Percentiles rank a stretch among this genome's conserved stretches.
phyloP scores from a whole-genome alignment of 148 eudicot species.

The Nyssa sinensis region DNA sequence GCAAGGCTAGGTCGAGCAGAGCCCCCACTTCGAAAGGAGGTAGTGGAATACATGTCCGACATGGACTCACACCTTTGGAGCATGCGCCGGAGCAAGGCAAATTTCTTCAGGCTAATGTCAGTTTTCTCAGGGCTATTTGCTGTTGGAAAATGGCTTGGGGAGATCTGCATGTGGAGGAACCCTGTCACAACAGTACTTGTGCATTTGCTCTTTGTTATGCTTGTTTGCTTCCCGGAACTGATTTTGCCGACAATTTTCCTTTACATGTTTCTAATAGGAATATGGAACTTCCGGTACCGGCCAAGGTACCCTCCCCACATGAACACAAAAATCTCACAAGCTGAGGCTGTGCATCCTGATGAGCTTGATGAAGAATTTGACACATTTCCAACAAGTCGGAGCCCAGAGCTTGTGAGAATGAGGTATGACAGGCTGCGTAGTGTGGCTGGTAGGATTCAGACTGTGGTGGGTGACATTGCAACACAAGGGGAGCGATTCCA shows the following conservation, averaged over 20 bases:
- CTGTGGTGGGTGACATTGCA: constrained; percentile 88
- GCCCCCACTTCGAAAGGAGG: constrained; percentile 85
- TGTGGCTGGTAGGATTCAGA: constrained; percentile 88
- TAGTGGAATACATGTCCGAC: constrained; percentile 95
- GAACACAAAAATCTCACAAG: constrained; percentile 91
- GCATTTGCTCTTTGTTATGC: constrained; percentile 77
- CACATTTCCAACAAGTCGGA: constrained; percentile 81
- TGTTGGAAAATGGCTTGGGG: constrained; percentile 77
- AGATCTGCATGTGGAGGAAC: constrained; percentile 85
- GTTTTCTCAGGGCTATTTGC: constrained; percentile 81
- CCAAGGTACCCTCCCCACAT: constrained; percentile 95
- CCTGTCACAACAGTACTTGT: constrained; percentile 90
- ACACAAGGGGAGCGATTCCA: constrained; percentile 91
- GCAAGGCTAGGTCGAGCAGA: constrained; percentile 86
- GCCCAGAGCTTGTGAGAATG: constrained; percentile 78
- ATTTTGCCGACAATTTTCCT: constrained; percentile 83
- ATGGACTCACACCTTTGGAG: constrained; percentile 97
- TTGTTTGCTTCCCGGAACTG: constrained; percentile 87
- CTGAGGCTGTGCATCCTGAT: constrained; percentile 74
- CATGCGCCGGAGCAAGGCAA: constrained; percentile 94
- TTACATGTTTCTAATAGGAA: constrained; percentile 90
- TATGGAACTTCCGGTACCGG: constrained; percentile 91
- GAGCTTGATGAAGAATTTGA: constrained; percentile 97
- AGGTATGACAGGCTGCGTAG: constrained; percentile 91
- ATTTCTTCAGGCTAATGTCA: constrained; percentile 82